phyloP scores from a whole-genome alignment of 2,329 filamentous ascomycete species.

The Pseudogymnoascus sp. region DNA sequence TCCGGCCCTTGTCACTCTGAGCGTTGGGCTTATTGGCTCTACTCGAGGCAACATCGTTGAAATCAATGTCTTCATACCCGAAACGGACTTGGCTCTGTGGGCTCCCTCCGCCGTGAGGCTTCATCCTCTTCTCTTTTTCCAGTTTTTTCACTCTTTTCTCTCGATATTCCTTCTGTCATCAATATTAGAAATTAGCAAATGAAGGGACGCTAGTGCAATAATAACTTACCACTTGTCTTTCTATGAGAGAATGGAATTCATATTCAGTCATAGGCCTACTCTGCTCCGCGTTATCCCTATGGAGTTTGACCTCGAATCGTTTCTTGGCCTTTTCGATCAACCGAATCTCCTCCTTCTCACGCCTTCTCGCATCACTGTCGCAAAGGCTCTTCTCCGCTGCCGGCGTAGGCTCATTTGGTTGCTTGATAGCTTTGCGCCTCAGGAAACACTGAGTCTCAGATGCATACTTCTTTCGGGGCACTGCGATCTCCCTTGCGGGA shows the following conservation, averaged over 20 bases:
- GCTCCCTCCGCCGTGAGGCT: not conserved
- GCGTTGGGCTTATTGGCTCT: not conserved
- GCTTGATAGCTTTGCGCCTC: not conserved
- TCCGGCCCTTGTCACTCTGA: not conserved
- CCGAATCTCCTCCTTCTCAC: not conserved
- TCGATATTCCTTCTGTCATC: not conserved
- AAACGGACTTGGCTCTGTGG: not conserved
- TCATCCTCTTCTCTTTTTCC: not conserved
- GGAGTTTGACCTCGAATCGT: not conserved
- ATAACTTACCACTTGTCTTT: not conserved
- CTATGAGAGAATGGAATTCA: not conserved
- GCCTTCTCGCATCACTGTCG: not conserved
- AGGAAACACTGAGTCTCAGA: not conserved
- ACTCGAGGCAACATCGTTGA: not conserved
- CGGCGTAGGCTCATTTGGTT: not conserved
- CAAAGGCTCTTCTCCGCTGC: not conserved
- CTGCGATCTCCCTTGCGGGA: not conserved
- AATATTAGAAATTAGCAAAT: not conserved
- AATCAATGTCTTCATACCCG: not conserved
- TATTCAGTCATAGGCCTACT: not conserved
- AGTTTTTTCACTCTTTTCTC: not conserved
- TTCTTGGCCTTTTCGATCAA: not conserved
- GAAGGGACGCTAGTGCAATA: not conserved
- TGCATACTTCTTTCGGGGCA: not conserved
- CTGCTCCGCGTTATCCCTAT: not conserved